Base-by-base conservation (phyloP, 2,329 filamentous ascomycete species). In the Pseudogymnoascus pannorum region DNA sequence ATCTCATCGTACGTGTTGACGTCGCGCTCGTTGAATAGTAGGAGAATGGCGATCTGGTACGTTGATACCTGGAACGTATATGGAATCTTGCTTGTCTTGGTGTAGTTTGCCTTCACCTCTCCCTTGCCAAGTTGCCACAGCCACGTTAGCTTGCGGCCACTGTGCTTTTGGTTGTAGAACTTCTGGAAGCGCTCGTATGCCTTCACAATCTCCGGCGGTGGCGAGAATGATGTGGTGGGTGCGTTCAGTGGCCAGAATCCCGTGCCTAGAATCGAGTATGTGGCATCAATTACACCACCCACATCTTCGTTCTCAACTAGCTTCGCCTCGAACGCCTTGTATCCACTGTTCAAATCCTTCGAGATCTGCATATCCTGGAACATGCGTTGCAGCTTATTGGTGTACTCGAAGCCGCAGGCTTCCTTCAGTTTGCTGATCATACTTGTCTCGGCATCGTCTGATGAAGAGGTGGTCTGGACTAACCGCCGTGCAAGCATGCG, bases 351-450 rank as follows among this genome's bases (percentile, higher is more conserved):
- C 54, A 99, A 83, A 76, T 99, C 94, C 77, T 97, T 97, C 66
- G 93, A 97, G 58, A 96, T 96, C 74, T 99, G 94, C 80, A 99
- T 97, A 72, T 99, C 94, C 74, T 97, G 93, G 83, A 97, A 99
- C 94, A 99, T 99, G 72, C 95, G 91, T 78, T 97, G 93, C 51
- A 99, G 83, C 79, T 97, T 97, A 81, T 97, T 99, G 68, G 94
- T 99, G 77, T 99, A 99, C 75, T 99, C 94, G 68, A 97, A 99
- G 70, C 94, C 94, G 72, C 94, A 97, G 0, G 94, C 93, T 72
- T 99, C 94, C 79, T 99, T 99, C 67, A 99, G 81, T 78, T 97
- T 99, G 79, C 90, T 92, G 75, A 99, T 99, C 94, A 99, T 99
- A 77, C 91, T 97, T 0, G 92, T 97, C 79, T 99, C 94, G 1